These are phyloP conservation scores for Nigrospora sphaerica DNA, from an alignment of 2,329 filamentous ascomycete species.

Conservation along the genomic window DNA sequence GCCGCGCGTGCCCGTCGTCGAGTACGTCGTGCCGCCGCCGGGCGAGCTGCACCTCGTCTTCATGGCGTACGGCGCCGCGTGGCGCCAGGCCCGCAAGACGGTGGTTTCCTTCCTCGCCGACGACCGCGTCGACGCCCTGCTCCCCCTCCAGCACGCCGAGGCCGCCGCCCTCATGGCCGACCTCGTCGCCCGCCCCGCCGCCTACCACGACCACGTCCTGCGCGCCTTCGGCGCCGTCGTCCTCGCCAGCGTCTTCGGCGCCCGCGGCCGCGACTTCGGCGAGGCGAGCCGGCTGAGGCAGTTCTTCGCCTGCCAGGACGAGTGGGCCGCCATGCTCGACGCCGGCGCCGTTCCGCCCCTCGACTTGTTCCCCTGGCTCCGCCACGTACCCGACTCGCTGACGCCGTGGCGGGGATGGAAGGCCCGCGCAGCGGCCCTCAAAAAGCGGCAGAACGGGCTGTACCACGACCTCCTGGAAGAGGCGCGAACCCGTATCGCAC, in stretches of 20 bases:
- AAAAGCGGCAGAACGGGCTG: constrained; percentile 6
- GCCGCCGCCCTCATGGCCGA: constrained; percentile 13
- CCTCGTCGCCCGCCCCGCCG: constrained; percentile 5
- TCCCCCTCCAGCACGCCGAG: constrained; percentile 11
- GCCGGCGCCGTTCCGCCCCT: constrained; percentile 8
- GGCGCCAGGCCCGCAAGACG: constrained; percentile 12
- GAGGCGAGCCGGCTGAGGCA: constrained; percentile 3
- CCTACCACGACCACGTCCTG: constrained; percentile 6
- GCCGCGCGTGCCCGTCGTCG: constrained; percentile 5
- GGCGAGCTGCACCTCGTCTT: constrained; percentile 12
- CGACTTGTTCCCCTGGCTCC: constrained; percentile 13
- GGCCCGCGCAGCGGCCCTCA: constrained; percentile 3
- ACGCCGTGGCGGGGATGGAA: constrained; percentile 14
- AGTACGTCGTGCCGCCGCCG: constrained; percentile 9
- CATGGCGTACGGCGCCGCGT: constrained; percentile 10
- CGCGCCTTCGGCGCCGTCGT: constrained; percentile 12
- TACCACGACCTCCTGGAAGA: constrained; percentile 9
- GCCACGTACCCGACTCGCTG: constrained; percentile 10
- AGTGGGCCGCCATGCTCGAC: constrained; percentile 7
- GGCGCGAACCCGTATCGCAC: constrained; percentile 5
- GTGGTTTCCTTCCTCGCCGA: constrained; percentile 9
- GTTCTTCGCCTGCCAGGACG: constrained; percentile 9
- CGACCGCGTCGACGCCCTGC: constrained; percentile 7
- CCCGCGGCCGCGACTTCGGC: constrained; percentile 6
- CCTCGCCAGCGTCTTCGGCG: constrained; percentile 9